These are phyloP conservation scores for Aspergillus steynii DNA, from an alignment of 495 filamentous ascomycete species.

Conservation along the genomic window DNA sequence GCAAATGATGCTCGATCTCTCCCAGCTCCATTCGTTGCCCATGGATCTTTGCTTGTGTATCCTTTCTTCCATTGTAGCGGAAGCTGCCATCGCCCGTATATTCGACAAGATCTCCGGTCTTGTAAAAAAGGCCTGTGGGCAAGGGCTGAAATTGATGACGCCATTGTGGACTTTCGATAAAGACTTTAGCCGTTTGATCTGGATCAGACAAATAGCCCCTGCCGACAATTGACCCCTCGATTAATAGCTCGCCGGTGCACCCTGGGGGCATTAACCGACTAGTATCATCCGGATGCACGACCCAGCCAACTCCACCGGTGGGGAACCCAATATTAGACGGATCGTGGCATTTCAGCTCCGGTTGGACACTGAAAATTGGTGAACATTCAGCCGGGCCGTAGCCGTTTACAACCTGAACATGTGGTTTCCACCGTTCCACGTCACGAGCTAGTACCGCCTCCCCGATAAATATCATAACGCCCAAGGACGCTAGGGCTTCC, in stretches of 20 bases:
- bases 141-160: not conserved
- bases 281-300: conserved; percentile 42
- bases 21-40: conserved; percentile 42
- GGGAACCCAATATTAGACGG: conserved; percentile 11
- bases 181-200: conserved; percentile 42
- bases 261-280: not conserved
- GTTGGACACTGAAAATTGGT: conserved; percentile 24
- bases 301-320: conserved; percentile 36
- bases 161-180: conserved; percentile 30
- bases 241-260: conserved; percentile 47
- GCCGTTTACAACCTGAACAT: conserved; percentile 41
- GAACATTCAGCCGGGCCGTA: conserved; percentile 53
- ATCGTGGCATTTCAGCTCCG: conserved; percentile 6
- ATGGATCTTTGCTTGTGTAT: conserved; percentile 37
- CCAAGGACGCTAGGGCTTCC: conserved; percentile 33
- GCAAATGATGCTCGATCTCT: conserved; percentile 32
- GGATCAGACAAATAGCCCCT: conserved; percentile 48
- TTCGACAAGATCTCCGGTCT: conserved; percentile 25
- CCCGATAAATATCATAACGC: conserved; percentile 40
- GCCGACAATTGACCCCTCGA: conserved; percentile 53
- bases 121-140: conserved; percentile 24
- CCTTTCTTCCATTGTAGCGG: conserved; percentile 25
- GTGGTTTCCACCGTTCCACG: conserved; percentile 27
- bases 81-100: conserved; percentile 18
- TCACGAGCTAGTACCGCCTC: conserved; percentile 38